Percentiles rank a stretch among this genome's conserved stretches.
Evolutionary conservation across 2,329 filamentous ascomycete genomes (phyloP).

Genomic region (Aspergillus glaucus): DNA sequence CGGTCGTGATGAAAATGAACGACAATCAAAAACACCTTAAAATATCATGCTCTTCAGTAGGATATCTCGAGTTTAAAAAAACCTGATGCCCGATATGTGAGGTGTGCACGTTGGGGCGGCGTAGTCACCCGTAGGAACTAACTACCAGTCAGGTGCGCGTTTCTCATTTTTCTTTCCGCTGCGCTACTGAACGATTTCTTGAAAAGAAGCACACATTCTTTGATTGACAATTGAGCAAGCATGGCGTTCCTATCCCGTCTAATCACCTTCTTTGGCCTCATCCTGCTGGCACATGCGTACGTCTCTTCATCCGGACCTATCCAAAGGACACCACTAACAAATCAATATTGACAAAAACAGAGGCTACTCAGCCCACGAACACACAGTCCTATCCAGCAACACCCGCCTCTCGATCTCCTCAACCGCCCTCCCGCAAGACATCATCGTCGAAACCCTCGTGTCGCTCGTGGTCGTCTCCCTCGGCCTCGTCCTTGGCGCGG

Average conservation of each 20-base stretch:
- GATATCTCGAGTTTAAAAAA: neutral
- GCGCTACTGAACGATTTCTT: neutral
- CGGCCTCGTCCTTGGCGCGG: conserved; percentile 72
- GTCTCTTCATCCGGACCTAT: conserved; percentile 22
- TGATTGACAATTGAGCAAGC: conserved; percentile 3
- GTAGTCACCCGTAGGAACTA: neutral
- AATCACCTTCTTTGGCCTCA: conserved; percentile 65
- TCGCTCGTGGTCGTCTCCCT: conserved; percentile 74
- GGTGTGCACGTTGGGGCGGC: neutral
- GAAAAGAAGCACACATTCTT: neutral
- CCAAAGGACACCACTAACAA: neutral
- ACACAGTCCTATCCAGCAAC: conserved; percentile 65
- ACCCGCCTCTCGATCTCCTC: conserved; percentile 36
- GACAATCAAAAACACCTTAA: conserved; percentile 9
- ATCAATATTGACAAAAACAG: conserved; percentile 42
- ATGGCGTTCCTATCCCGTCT: conserved; percentile 70
- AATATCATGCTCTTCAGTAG: neutral
- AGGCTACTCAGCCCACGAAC: conserved; percentile 94
- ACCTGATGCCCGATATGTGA: neutral
- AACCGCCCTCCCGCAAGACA: conserved; percentile 69
- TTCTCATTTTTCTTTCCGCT: neutral
- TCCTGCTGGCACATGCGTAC: conserved; percentile 84
- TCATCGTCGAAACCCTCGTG: conserved; percentile 76
- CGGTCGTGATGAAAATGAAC: conserved; percentile 21
- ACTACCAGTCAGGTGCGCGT: neutral